These are phyloP conservation scores for Globisporangium orthogonon DNA, from an alignment of 352 stramenopile genomes.

Conservation along the genomic window DNA sequence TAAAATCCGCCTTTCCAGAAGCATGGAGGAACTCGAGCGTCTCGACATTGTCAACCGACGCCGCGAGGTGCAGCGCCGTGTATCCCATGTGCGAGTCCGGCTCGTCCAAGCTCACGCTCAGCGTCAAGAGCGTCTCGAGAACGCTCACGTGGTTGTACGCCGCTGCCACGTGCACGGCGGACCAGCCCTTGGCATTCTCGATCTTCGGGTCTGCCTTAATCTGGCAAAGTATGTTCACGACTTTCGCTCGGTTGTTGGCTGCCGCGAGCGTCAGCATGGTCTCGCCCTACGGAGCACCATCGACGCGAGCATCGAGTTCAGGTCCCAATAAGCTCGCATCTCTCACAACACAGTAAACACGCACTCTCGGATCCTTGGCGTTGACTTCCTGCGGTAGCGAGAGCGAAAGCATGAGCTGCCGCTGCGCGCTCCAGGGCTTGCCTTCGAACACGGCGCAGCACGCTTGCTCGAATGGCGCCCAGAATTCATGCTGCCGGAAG, in stretches of 20 bases:
- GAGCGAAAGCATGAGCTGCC: slow-evolving; percentile 53
- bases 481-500: slow-evolving; percentile 36
- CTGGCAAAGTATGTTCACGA: slow-evolving; percentile 57
- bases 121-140: slow-evolving; percentile 32
- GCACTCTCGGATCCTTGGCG: slow-evolving; percentile 39
- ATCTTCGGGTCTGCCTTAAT: slow-evolving; percentile 51
- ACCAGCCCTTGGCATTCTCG: slow-evolving; percentile 71
- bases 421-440: slow-evolving; percentile 26
- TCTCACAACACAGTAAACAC: neutral
- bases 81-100: slow-evolving; percentile 41
- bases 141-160: slow-evolving; percentile 45
- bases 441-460: slow-evolving; percentile 27
- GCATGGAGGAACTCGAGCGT: slow-evolving; percentile 35
- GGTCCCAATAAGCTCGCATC: too few species aligned
- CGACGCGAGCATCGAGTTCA: neutral
- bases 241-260: slow-evolving; percentile 32
- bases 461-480: slow-evolving; percentile 42
- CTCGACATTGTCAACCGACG: slow-evolving; percentile 41
- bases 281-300: slow-evolving; percentile 30
- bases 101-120: slow-evolving; percentile 40
- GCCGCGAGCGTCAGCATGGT: slow-evolving; percentile 68
- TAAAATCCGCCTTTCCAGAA: slow-evolving; percentile 40
- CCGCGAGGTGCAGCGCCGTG: slow-evolving; percentile 52
- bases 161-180: slow-evolving; percentile 46
- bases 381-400: slow-evolving; percentile 65